A percentile compares a stretch with the other conserved stretches of the same genome.
Conservation (phyloP, 768 basidiomycete genomes). For the Mycena kentingensis region DNA sequence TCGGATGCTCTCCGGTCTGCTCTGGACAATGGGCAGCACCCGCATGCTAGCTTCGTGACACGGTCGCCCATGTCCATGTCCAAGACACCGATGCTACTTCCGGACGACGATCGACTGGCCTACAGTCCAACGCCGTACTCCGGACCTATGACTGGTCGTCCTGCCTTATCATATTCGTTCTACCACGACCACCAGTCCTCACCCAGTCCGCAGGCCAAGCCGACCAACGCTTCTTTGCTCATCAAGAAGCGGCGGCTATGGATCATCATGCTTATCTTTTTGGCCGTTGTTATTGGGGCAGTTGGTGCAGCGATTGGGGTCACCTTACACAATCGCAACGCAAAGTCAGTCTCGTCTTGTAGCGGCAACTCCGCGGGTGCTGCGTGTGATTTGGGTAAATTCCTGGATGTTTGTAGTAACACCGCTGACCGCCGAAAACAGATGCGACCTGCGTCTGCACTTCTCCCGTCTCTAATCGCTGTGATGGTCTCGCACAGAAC, state of each 20-base stretch:
- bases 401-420: not conserved
- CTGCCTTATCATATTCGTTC: no score
- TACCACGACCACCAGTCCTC: slow-evolving; percentile 4
- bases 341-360: slow-evolving; percentile 23
- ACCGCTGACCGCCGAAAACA: slow-evolving; percentile 26
- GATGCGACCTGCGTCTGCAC: slow-evolving; percentile 67
- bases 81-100: slow-evolving; percentile 3
- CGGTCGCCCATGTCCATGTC: no score
- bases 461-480: slow-evolving; percentile 42
- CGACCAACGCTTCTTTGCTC: not conserved
- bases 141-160: no score
- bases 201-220: slow-evolving; percentile 7
- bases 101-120: slow-evolving; percentile 8
- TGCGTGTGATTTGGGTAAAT: slow-evolving; percentile 58
- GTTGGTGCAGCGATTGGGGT: slow-evolving; percentile 50
- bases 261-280: slow-evolving; percentile 35
- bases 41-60: slow-evolving; percentile 49
- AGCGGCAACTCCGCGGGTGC: slow-evolving; percentile 48
- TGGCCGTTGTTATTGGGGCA: slow-evolving; percentile 40
- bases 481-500: slow-evolving; percentile 55
- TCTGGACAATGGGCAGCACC: slow-evolving; percentile 55
- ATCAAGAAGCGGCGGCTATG: slow-evolving; percentile 25
- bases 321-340: slow-evolving; percentile 35
- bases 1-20: slow-evolving; percentile 51
- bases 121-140: not conserved